These are phyloP conservation scores for Sporothrix brasiliensis DNA, from an alignment of 2,329 filamentous ascomycete species.

Conservation along the genomic window DNA sequence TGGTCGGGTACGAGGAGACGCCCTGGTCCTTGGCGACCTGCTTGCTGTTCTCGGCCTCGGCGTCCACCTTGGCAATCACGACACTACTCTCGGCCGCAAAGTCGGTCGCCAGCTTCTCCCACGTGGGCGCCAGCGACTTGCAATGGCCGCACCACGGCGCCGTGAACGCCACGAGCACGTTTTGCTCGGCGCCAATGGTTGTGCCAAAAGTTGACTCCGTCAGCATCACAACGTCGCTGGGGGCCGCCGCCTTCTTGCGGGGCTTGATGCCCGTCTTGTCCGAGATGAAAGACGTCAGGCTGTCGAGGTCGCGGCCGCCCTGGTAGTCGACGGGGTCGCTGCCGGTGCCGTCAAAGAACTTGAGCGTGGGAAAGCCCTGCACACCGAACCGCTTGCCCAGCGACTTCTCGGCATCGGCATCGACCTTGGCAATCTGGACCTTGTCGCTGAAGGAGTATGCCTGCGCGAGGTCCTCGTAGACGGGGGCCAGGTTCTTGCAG, in stretches of 20 bases:
- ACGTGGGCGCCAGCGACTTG: constrained; percentile 88
- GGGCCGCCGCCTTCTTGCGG: constrained; percentile 72
- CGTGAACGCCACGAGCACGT: constrained; percentile 94
- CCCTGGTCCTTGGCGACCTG: constrained; percentile 73
- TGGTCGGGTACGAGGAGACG: constrained; percentile 88
- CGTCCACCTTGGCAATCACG: constrained; percentile 92
- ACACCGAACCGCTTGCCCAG: constrained; percentile 86
- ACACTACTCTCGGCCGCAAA: constrained; percentile 76
- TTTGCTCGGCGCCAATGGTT: constrained; percentile 79
- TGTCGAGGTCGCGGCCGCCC: constrained; percentile 84
- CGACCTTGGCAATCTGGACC: constrained; percentile 91
- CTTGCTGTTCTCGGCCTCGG: constrained; percentile 82
- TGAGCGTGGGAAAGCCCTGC: constrained; percentile 94
- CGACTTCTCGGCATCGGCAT: constrained; percentile 84
- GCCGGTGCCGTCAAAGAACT: constrained; percentile 96
- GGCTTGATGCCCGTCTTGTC: constrained; percentile 85
- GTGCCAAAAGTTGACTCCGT: constrained; percentile 77
- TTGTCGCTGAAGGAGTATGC: constrained; percentile 72
- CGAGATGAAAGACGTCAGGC: constrained; percentile 74
- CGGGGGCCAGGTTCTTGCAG: constrained; percentile 94
- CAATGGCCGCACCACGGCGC: constrained; percentile 99
- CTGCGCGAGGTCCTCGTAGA: constrained; percentile 86
- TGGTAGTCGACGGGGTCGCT: constrained; percentile 83
- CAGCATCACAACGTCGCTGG: constrained; percentile 77
- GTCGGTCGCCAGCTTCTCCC: constrained; percentile 83